Evolutionary conservation across 345 rosid genomes (phyloP).

Genomic region (Physaria fendleri): DNA sequence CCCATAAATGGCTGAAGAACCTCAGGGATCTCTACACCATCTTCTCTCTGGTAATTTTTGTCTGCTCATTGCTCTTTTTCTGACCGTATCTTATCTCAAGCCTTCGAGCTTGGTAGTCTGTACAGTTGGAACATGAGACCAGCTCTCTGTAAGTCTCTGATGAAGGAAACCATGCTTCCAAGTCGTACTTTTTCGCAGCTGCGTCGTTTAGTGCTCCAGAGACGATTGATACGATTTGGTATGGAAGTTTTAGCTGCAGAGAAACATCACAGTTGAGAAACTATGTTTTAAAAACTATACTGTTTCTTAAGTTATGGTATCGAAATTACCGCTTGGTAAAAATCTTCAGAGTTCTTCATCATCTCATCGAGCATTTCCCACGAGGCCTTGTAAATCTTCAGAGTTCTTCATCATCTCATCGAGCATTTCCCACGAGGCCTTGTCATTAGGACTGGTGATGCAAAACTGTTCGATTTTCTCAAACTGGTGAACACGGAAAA

Average conservation of each 20-base stretch:
- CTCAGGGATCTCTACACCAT: conserved; percentile 83
- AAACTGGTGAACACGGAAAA: conserved; percentile 95
- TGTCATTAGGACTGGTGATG: conserved; percentile 75
- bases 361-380: conserved; percentile 89
- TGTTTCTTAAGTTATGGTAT: background rate
- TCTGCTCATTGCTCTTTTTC: conserved; percentile 78
- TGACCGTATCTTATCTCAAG: conserved; percentile 80
- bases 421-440: conserved; percentile 20
- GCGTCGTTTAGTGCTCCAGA: conserved; percentile 38
- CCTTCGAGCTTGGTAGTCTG: conserved; percentile 54
- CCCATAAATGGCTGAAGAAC: conserved; percentile 51
- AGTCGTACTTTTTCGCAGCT: conserved; percentile 88
- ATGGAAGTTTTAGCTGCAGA: conserved; percentile 71
- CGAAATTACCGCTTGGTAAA: conserved; percentile 54
- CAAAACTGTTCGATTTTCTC: conserved; percentile 98
- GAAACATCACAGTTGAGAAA: background rate
- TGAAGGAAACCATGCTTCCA: conserved; percentile 93
- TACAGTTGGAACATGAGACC: conserved; percentile 87
- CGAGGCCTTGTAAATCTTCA: conserved; percentile 78
- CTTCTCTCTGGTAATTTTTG: conserved; percentile 69
- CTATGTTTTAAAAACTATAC: background rate
- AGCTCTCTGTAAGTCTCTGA: conserved; percentile 76
- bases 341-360: conserved; percentile 85
- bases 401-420: conserved; percentile 95
- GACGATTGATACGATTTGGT: conserved; percentile 70